These are phyloP conservation scores for Fusarium sp. DNA, from an alignment of 2,329 filamentous ascomycete species.

Conservation along the genomic window DNA sequence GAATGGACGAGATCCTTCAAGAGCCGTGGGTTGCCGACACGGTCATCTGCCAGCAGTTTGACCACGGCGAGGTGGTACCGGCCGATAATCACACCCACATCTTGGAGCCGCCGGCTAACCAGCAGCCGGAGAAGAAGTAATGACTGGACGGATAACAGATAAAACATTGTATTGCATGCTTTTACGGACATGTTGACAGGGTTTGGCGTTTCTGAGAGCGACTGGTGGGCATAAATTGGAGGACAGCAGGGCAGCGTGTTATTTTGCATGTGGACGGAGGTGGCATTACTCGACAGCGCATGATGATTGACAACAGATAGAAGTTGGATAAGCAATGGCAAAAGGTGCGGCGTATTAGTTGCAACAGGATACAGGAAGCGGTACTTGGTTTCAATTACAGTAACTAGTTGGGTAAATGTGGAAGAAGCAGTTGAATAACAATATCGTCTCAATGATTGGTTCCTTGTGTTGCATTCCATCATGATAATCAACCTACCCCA, in stretches of 20 bases:
- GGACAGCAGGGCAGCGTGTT: slow-evolving; percentile 31
- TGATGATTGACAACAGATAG: slow-evolving; percentile 41
- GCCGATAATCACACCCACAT: slow-evolving; percentile 86
- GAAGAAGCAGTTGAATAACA: slow-evolving; percentile 19
- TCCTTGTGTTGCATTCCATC: not conserved
- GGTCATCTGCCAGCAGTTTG: slow-evolving; percentile 84
- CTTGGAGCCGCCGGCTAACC: slow-evolving; percentile 76
- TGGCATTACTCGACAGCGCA: slow-evolving; percentile 24
- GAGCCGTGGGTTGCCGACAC: slow-evolving; percentile 93
- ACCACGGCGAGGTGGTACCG: slow-evolving; percentile 75
- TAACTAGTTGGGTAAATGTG: not conserved
- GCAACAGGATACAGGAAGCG: slow-evolving; percentile 7
- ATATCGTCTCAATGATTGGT: not conserved
- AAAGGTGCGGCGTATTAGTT: slow-evolving; percentile 25
- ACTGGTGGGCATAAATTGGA: slow-evolving; percentile 28
- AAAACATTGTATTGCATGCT: slow-evolving; percentile 13
- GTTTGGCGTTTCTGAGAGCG: slow-evolving; percentile 42
- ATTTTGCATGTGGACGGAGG: slow-evolving; percentile 26
- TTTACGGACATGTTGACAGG: slow-evolving; percentile 8
- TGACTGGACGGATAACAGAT: slow-evolving; percentile 8
- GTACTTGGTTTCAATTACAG: not conserved
- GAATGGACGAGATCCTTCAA: slow-evolving; percentile 84
- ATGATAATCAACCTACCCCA: not conserved
- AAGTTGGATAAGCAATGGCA: slow-evolving; percentile 41
- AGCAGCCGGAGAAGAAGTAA: slow-evolving; percentile 47